Evolutionary conservation across 2,329 filamentous ascomycete genomes (phyloP), one percentile per base, ranked within the genome.

Genomic region (Leptosphaerulina australis): DNA sequence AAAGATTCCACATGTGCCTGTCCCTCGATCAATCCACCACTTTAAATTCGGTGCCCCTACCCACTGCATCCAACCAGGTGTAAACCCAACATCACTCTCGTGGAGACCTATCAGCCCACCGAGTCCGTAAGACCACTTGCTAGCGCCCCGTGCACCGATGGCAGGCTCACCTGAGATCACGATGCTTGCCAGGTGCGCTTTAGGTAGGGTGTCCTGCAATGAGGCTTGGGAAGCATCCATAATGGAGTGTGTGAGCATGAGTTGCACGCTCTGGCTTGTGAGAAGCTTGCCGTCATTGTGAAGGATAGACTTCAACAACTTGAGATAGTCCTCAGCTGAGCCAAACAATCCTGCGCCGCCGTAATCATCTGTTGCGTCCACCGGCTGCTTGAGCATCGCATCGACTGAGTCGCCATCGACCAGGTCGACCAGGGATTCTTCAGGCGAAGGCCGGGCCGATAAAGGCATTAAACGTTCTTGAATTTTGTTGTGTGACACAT

Each of bases 21-120:
- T 57, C 30, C 55, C 38, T n/a, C 60, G 56, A 36, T 69, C 66
- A 28, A 68, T 61, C 60, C 63, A 67, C 66, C 64, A 64, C 11
- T 56, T 60, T 35, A 59, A 38, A 40, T 60, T 63, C 3, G 63
- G 63, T 12, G 53, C 52, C 20, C 64, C 64, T 17, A 55, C 60
- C 63, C 62, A 64, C 10, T 59, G 49, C 37, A 64, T 11, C 49
- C 44, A 57, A 4, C 48, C 49, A 15, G 51, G 37, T 26, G 53
- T 50, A 8, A 63, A 50, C 1, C 50, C 53, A 15, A 50, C 49
- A 9, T 59, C 54, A 14, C 53, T 51, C 7, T 50, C 33, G 5
- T 53, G 55, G 22, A 63, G 36, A 5, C 55, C 50, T 9, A 64
- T 40, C 14, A 64, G 12, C 2, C 63, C 57, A 6, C 51, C 58